These are phyloP conservation scores for Colletotrichum aenigma DNA, from an alignment of 2,329 filamentous ascomycete genomes.

Conservation along the genomic window DNA sequence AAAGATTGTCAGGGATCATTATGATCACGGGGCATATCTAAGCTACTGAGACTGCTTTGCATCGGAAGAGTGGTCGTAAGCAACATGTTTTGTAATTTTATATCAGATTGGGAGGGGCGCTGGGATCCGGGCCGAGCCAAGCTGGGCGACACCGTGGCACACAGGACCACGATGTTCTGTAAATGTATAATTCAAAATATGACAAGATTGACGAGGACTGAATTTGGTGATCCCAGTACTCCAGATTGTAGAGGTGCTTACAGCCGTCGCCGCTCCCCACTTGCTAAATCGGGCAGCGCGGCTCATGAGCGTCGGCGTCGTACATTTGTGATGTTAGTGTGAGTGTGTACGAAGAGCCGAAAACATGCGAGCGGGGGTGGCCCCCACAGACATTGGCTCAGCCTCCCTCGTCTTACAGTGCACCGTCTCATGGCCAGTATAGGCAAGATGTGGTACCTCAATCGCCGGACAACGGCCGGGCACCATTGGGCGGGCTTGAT, in stretches of 20 bases:
- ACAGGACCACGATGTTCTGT: not conserved
- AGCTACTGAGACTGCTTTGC: not conserved
- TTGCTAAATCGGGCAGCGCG: not conserved
- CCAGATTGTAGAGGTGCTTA: too few species aligned
- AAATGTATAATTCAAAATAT: not conserved
- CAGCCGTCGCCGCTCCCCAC: not conserved
- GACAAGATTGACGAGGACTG: not conserved
- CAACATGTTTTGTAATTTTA: not conserved
- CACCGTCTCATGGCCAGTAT: not conserved
- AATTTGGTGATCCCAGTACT: not conserved
- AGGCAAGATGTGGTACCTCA: not conserved
- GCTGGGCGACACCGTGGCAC: not conserved
- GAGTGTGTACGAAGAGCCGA: not conserved
- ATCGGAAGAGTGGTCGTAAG: not conserved
- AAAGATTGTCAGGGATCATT: not conserved
- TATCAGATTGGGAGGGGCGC: not conserved
- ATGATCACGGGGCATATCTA: not conserved
- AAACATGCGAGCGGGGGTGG: not conserved
- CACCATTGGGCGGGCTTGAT: not conserved
- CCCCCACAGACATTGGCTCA: not conserved
- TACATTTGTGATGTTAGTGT: not conserved
- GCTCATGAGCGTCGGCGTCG: not conserved
- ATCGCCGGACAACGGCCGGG: not conserved
- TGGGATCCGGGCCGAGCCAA: not conserved
- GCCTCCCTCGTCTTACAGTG: not conserved